Base-by-base conservation (phyloP, 768 basidiomycete species). In the Russula sp. region DNA sequence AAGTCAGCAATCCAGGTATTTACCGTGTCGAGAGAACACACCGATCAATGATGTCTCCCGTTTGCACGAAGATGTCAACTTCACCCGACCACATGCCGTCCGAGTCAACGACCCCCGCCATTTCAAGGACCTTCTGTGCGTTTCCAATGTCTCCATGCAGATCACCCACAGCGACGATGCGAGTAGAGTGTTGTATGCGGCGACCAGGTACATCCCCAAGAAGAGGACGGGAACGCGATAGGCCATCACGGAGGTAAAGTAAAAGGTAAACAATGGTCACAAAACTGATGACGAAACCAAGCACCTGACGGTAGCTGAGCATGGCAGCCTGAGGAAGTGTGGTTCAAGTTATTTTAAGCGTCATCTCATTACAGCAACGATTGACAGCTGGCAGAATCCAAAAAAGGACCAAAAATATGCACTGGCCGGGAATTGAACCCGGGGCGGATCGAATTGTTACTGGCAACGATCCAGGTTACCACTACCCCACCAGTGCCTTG, bases 31-130 rank as follows among this genome's bases (percentile, higher is more conserved):
- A 40, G 64, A 9, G 11, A 20, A 72, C 80, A 50, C 65, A 89
- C 93, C 94, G 79, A 76, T 97, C 94, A 60, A 98, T 90, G 36
- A 97, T 94, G 75, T 98, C 94, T 3, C 94, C 95, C 0, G 94
- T 97, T 78, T 98, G 96, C 20, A 97, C 94, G 62, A 98, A 87
- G 52, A 88, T 85, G 71, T 94, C 90, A 1, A 88, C 83, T 32
- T 88, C 78, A 5, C 90, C 93, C 3, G 85, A 83, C 96, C 96
- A 98, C 61, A 86, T 79, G 1, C 86, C 86, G 7, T 81, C 71
- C 13, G 83, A 80, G 69, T 94, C 86, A 3, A 89, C 84, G 5
- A 98, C 87, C 1, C 81, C 80, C 1, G 92, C 84, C 79, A 94
- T 93, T 40, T 87, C 79, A 34, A 98, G 78, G 24, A 98, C 93